These are phyloP conservation scores for Canariomyces notabilis DNA, from an alignment of 2,329 filamentous ascomycete genomes.

Conservation along the genomic window DNA sequence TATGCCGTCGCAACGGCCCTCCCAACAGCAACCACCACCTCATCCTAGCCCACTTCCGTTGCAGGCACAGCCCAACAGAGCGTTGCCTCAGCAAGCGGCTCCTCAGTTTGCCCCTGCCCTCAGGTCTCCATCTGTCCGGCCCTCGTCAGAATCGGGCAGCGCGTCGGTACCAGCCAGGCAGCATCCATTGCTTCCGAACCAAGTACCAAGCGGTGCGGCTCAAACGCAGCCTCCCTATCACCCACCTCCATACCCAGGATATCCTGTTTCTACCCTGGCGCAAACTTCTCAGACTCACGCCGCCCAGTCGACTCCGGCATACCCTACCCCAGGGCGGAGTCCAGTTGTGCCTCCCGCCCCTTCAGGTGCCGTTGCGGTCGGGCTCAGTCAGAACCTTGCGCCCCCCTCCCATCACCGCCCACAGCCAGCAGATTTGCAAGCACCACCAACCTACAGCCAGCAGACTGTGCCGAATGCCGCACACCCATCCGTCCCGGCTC, in stretches of 20 bases:
- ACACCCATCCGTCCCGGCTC: conserved; percentile 4
- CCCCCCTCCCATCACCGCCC: conserved; percentile 19
- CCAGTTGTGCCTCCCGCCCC: conserved; percentile 15
- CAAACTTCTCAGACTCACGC: conserved; percentile 22
- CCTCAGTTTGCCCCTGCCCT: conserved; percentile 33
- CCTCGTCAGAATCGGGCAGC: conserved; percentile 14
- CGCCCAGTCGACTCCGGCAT: conserved; percentile 10
- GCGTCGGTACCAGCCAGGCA: background rate
- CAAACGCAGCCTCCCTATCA: conserved; percentile 13
- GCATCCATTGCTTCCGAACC: conserved; percentile 3
- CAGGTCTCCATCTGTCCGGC: conserved; percentile 30
- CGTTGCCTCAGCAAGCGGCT: conserved; percentile 16
- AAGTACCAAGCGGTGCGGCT: background rate
- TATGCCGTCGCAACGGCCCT: conserved; percentile 7
- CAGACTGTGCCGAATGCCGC: conserved; percentile 1
- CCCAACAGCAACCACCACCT: conserved; percentile 8
- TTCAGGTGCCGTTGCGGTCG: conserved; percentile 21
- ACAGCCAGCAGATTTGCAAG: conserved; percentile 18
- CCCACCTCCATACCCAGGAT: conserved; percentile 10
- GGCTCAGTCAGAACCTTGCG: conserved; percentile 11
- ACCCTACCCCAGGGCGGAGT: conserved; percentile 15
- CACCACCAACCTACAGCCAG: conserved; percentile 15
- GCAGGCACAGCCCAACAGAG: conserved; percentile 18
- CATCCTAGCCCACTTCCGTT: conserved; percentile 12
- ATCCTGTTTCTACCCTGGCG: conserved; percentile 5